Percentiles rank a stretch among this genome's conserved stretches.
phyloP scores from a whole-genome alignment of 1,139 yeast species.

The Saccharomyces hybrid region DNA sequence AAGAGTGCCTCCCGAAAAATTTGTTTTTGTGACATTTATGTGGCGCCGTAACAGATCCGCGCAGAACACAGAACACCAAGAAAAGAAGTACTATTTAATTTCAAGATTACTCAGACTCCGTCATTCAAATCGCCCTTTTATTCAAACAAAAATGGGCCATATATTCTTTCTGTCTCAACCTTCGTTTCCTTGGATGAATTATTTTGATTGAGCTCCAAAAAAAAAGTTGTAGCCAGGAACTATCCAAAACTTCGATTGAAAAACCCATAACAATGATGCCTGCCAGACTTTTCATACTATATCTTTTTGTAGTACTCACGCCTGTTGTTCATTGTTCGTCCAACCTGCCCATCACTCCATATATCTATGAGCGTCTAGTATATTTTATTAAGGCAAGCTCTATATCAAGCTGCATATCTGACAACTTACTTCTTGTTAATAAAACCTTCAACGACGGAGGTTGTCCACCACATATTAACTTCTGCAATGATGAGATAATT shows the following conservation, averaged over 20 bases:
- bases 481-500: conserved; percentile 21
- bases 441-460: conserved; percentile 25
- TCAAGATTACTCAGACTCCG: background rate
- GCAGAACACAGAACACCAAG: background rate
- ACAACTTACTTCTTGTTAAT: conserved; percentile 13
- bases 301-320: background rate
- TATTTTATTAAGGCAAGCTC: conserved; percentile 30
- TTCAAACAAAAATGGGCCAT: background rate
- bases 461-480: conserved; percentile 25
- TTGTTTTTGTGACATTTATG: background rate
- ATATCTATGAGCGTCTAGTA: conserved; percentile 23
- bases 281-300: background rate
- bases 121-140: background rate
- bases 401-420: conserved; percentile 25
- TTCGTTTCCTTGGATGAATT: background rate
- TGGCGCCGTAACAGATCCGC: background rate
- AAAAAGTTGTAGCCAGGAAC: background rate
- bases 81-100: background rate
- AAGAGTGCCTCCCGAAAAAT: background rate
- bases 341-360: conserved; percentile 9
- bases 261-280: background rate
- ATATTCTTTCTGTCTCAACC: background rate
- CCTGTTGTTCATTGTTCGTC: background rate
- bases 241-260: background rate
- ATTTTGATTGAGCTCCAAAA: background rate